Conservation (phyloP, 75 land plant species). For the Cupressus sempervirens region DNA sequence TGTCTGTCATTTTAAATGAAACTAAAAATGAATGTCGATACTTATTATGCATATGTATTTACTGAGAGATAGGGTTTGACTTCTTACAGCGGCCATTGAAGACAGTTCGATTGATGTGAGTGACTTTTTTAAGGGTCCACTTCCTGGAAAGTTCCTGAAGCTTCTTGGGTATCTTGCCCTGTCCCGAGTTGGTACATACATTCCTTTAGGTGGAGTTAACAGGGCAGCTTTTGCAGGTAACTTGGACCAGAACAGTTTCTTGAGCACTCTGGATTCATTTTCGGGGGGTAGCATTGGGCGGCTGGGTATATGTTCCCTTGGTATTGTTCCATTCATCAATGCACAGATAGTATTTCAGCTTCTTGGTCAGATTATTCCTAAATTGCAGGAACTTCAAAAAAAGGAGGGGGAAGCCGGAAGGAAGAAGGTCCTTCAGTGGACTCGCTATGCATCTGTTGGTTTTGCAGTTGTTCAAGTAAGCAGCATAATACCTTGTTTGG, state of each 20-base stretch:
- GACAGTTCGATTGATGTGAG: constrained; percentile 93
- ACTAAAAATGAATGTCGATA: not conserved
- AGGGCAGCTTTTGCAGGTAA: constrained; percentile 88
- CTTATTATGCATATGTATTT: not conserved
- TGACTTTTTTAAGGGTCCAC: constrained; percentile 96
- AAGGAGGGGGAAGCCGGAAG: constrained; percentile 99
- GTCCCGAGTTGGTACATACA: constrained; percentile 90
- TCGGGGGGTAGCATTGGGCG: constrained; percentile 99
- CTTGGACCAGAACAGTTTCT: constrained; percentile 87
- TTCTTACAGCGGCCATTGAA: constrained; percentile 88
- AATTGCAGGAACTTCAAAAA: constrained; percentile 97
- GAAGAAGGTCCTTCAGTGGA: constrained; percentile 91
- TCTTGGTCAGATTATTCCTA: constrained; percentile 85
- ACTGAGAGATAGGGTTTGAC: not conserved
- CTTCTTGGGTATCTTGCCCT: constrained; percentile 82
- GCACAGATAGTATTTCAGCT: constrained; percentile 98
- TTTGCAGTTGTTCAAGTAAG: constrained; percentile 94
- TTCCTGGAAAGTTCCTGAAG: constrained; percentile 88
- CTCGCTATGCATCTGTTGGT: constrained; percentile 96
- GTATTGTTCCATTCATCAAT: constrained; percentile 99
- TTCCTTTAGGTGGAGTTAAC: constrained; percentile 95
- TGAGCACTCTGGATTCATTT: constrained; percentile 94
- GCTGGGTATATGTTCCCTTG: constrained; percentile 92
- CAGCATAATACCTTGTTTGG: not conserved
- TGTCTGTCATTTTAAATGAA: not conserved